Conservation (phyloP, 371 early-diverging fungal species). For the Mortierella sp. region DNA sequence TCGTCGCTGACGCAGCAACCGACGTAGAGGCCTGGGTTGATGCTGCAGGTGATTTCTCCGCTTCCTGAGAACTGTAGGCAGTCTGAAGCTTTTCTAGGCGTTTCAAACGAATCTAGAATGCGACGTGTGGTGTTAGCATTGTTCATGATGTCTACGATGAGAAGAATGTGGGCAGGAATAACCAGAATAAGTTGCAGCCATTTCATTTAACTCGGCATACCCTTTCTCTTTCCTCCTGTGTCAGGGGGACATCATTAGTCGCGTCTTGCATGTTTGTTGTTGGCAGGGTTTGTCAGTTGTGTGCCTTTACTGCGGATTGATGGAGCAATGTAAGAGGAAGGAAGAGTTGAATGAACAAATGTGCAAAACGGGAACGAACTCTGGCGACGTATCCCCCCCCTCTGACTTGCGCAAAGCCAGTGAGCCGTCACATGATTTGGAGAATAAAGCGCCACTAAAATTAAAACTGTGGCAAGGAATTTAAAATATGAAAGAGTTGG, state of each 20-base stretch:
- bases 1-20: constrained; percentile 16
- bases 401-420: neutral
- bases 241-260: constrained; percentile 40
- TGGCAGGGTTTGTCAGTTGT: neutral
- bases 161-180: no score
- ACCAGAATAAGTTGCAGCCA: neutral
- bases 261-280: constrained; percentile 47
- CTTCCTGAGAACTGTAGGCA: constrained; percentile 23
- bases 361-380: neutral
- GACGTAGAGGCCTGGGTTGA: constrained; percentile 26
- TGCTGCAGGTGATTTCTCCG: constrained; percentile 7
- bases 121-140: neutral
- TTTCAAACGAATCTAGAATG: constrained; percentile 76
- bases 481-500: no score
- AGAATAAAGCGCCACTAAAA: neutral
- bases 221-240: constrained; percentile 53
- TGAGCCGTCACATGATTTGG: neutral
- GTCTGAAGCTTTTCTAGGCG: constrained; percentile 75
- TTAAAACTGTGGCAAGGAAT: no score
- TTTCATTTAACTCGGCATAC: constrained; percentile 10
- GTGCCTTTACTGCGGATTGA: neutral
- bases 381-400: neutral
- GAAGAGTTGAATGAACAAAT: neutral
- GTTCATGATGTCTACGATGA: no score
- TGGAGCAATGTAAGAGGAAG: neutral